Evolutionary conservation across 495 filamentous ascomycete genomes (phyloP), one percentile per base, ranked within the genome.

Genomic region (Xylaria longipes): DNA sequence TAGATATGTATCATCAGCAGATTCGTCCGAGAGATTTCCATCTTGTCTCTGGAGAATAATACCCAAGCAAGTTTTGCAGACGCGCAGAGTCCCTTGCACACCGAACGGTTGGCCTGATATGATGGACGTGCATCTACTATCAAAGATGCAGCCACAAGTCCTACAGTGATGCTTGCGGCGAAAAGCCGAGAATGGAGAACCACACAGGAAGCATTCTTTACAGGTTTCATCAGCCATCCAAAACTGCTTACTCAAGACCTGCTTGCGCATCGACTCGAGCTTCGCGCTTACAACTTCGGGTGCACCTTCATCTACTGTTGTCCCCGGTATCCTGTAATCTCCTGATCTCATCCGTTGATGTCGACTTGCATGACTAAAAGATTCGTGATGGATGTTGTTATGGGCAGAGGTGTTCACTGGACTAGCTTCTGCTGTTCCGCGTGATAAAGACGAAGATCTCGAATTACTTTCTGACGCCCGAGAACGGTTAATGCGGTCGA

Each of bases 141-240:
- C 96, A 78, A 98, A 98, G 48, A 99, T 99, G 77, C 97, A 97
- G 39, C 97, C 97, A 78, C 97, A 91, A 62, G 90, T 92, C 76
- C 97, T 89, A 78, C 97, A 99, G 77, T 99, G 97, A 81, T 99
- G 97, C 77, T 98, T 98, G 68, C 97, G 89, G 68, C 97, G 88
- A 77, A 97, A 98, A 27, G 97, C 97, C 3, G 94, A 92, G 75
- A 99, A 98, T 25, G 93, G 87, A 72, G 93, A 91, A 54, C 91
- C 91, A 76, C 97, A 99, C 57, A 93, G 87, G 77, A 98, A 99
- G 78, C 97, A 99, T 74, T 98, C 95, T 81, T 95, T 98, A 57
- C 94, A 95, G 77, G 97, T 97, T 77, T 98, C 97, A 81, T 99
- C 97, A 57, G 93, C 92, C 97, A 99, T 99, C 97, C 97, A 99